Conservation (phyloP, 352 stramenopile genomes). For the Pilasporangium apinafurcum region DNA sequence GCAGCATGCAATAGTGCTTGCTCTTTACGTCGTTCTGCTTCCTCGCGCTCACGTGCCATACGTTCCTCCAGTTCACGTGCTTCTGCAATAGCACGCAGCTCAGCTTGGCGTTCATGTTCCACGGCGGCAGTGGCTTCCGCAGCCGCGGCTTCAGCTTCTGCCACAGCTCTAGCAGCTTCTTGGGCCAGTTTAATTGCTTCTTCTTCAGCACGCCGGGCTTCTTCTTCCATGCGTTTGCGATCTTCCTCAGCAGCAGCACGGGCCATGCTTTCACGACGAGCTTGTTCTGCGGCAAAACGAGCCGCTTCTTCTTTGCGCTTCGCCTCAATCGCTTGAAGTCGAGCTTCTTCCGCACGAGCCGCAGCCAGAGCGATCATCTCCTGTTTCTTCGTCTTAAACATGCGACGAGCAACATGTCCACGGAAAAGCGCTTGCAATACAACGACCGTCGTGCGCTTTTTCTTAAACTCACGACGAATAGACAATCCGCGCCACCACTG, state of each 20-base stretch:
- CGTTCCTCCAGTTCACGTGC: conserved; percentile 53
- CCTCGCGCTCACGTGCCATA: conserved; percentile 45
- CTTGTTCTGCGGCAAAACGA: conserved; percentile 40
- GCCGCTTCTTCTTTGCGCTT: conserved; percentile 78
- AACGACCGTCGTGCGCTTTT: conserved; percentile 63
- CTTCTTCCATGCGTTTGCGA: conserved; percentile 63
- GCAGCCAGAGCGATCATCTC: conserved; percentile 76
- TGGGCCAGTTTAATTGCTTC: conserved; percentile 51
- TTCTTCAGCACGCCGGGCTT: conserved; percentile 54
- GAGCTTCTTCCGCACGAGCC: conserved; percentile 62
- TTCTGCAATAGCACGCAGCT: conserved; percentile 75
- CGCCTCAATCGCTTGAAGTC: conserved; percentile 75
- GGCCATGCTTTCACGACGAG: conserved; percentile 46
- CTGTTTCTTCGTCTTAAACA: conserved; percentile 84
- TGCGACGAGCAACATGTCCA: conserved; percentile 56
- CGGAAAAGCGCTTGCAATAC: conserved; percentile 79
- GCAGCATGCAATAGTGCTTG: conserved; percentile 58
- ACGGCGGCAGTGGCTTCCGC: conserved; percentile 70
- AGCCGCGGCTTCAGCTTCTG: conserved; percentile 53
- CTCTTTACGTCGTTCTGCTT: conserved; percentile 55
- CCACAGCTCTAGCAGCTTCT: conserved; percentile 49
- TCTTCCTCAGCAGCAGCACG: conserved; percentile 50
- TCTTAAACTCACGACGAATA: conserved; percentile 76
- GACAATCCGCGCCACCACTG: conserved; percentile 78
- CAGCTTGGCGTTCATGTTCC: conserved; percentile 76